phyloP scores from a whole-genome alignment of 495 filamentous ascomycete genomes.

The Articulospora tetracladia region DNA sequence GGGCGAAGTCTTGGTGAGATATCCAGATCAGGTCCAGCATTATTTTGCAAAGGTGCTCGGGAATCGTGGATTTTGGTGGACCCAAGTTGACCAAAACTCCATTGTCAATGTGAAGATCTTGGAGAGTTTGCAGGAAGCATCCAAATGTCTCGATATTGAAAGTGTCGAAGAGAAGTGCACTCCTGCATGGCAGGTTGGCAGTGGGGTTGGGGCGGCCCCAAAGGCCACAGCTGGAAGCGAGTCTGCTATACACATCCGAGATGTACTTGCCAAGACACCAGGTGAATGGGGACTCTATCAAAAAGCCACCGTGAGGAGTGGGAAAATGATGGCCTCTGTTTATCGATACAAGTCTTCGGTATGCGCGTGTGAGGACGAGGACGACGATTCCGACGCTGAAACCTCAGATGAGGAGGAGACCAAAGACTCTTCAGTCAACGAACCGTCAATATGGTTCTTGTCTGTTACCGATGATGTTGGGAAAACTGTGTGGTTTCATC shows the following conservation, averaged over 20 bases:
- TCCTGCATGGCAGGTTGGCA: not conserved
- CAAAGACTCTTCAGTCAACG: not conserved
- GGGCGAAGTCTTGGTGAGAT: slow-evolving; percentile 6
- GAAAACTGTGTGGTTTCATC: slow-evolving; percentile 1
- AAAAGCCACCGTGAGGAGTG: no score
- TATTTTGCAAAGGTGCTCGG: slow-evolving; percentile 14
- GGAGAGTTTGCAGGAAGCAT: not conserved
- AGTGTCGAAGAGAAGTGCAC: not conserved
- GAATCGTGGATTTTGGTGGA: slow-evolving; percentile 2
- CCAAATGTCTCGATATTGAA: not conserved
- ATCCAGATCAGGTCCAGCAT: not conserved
- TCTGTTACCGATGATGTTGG: not conserved
- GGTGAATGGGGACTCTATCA: not conserved
- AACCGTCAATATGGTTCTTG: slow-evolving; percentile 5
- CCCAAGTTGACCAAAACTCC: not conserved
- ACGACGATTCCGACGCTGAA: slow-evolving; percentile 2
- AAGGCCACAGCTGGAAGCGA: not conserved
- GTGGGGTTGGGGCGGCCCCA: not conserved
- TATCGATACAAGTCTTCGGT: not conserved
- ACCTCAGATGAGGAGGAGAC: not conserved
- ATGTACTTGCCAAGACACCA: not conserved
- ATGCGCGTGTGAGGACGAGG: not conserved
- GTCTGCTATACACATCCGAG: not conserved
- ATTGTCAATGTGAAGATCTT: not conserved
- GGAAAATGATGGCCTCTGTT: not conserved